A percentile compares a stretch with the other conserved stretches of the same genome.
Evolutionary conservation across 805 yeast genomes (phyloP).

Genomic region (Ogataea methanolica): DNA sequence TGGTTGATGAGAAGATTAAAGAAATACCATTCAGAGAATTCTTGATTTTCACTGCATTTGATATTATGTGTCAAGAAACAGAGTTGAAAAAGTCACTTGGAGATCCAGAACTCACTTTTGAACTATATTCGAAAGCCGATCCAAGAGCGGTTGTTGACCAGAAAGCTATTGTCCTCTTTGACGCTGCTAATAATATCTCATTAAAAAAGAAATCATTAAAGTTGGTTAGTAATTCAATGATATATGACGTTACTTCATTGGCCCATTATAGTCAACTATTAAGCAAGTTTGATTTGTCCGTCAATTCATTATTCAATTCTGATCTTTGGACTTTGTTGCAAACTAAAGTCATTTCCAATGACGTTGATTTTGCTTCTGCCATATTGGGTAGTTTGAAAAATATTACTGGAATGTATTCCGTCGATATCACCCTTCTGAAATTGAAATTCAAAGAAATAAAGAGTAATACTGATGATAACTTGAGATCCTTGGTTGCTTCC

Average conservation of each 20-base stretch:
- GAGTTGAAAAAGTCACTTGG: conserved; percentile 11
- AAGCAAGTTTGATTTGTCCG: conserved; percentile 10
- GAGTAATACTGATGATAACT: conserved; percentile 10
- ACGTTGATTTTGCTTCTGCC: conserved; percentile 9
- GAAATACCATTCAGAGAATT: conserved; percentile 20
- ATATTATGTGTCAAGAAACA: conserved; percentile 18
- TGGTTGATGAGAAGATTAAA: conserved; percentile 31
- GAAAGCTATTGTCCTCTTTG: conserved; percentile 31
- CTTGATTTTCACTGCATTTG: conserved; percentile 22
- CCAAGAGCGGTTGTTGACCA: conserved; percentile 45
- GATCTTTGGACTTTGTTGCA: conserved; percentile 24
- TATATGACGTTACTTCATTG: conserved; percentile 22
- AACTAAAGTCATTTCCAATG: conserved; percentile 17
- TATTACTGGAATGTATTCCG: conserved; percentile 13
- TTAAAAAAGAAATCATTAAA: conserved; percentile 14
- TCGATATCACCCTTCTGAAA: conserved; percentile 22
- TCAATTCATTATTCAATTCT: conserved; percentile 15
- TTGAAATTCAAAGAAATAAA: conserved; percentile 8
- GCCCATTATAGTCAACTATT: conserved; percentile 20
- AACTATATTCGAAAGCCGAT: conserved; percentile 40
- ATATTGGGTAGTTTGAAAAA: conserved; percentile 15
- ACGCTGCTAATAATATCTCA: conserved; percentile 12
- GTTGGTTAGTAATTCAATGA: conserved; percentile 16
- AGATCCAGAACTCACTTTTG: conserved; percentile 30
- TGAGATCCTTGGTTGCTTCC: conserved; percentile 18